Conservation (phyloP, 2,329 filamentous ascomycete species). For the Fusarium cicatricum region DNA sequence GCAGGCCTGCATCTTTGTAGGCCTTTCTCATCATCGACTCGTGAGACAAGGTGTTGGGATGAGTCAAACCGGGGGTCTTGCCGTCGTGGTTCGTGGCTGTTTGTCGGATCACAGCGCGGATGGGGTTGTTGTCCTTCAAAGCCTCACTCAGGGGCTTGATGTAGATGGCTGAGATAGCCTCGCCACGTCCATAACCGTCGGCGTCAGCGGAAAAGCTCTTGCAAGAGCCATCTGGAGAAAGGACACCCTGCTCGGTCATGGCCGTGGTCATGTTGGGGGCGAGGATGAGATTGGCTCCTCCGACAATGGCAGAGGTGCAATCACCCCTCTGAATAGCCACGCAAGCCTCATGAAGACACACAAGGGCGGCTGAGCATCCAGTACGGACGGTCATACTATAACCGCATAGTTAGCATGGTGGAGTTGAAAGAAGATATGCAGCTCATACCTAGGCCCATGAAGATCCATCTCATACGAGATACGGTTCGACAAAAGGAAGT, state of each 20-base stretch:
- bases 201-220: constrained; percentile 49
- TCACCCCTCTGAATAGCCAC: too few species aligned
- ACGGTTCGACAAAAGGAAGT: constrained; percentile 37
- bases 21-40: constrained; percentile 74
- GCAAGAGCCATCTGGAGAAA: constrained; percentile 41
- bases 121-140: constrained; percentile 58
- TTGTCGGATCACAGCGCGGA: constrained; percentile 63
- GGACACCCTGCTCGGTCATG: constrained; percentile 21
- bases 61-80: constrained; percentile 75
- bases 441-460: constrained; percentile 22
- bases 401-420: too few species aligned
- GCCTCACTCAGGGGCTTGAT: constrained; percentile 59
- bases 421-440: constrained; percentile 28
- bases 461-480: too few species aligned
- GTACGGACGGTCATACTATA: too few species aligned
- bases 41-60: constrained; percentile 71
- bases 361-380: too few species aligned
- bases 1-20: constrained; percentile 56
- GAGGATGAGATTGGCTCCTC: constrained; percentile 74
- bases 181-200: constrained; percentile 62
- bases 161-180: constrained; percentile 55
- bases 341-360: too few species aligned
- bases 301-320: constrained; percentile 77
- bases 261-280: constrained; percentile 70
- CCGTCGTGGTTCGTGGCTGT: constrained; percentile 71